phyloP scores from a whole-genome alignment of 2,329 filamentous ascomycete genomes.

The Aspergillus candidus region DNA sequence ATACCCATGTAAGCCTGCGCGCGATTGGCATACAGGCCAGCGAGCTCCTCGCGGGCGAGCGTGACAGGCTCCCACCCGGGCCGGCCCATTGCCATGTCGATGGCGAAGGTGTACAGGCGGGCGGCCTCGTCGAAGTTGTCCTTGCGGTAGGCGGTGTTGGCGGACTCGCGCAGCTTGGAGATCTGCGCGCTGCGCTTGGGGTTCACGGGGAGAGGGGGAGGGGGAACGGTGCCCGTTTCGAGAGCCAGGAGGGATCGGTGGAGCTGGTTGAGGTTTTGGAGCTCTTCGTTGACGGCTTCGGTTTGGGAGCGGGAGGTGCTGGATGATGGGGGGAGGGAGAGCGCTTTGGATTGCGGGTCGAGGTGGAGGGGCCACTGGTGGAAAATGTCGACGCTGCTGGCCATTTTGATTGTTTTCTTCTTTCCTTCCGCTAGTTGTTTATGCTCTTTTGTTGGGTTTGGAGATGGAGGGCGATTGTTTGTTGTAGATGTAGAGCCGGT shows the following conservation, averaged over 20 bases:
- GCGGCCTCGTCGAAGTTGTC: conserved; percentile 67
- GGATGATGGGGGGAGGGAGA: conserved; percentile 50
- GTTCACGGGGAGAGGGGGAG: conserved; percentile 84
- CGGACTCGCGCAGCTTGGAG: conserved; percentile 81
- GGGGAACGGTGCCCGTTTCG: conserved; percentile 62
- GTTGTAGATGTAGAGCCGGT: neutral
- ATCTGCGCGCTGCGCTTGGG: conserved; percentile 85
- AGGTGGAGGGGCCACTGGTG: conserved; percentile 74
- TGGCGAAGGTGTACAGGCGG: conserved; percentile 74
- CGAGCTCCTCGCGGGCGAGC: conserved; percentile 77
- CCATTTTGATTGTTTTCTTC: conserved; percentile 16
- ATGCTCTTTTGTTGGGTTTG: neutral
- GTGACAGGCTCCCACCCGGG: conserved; percentile 84
- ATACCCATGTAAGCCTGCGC: conserved; percentile 84
- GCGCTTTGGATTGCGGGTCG: conserved; percentile 73
- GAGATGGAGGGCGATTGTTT: neutral
- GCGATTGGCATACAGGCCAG: conserved; percentile 74
- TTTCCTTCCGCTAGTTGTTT: too few relatives aligned
- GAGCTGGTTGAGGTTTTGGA: conserved; percentile 69
- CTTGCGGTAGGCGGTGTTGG: conserved; percentile 78
- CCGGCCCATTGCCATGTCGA: conserved; percentile 78
- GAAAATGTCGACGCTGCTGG: conserved; percentile 48
- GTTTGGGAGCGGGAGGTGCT: conserved; percentile 40
- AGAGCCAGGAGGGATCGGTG: conserved; percentile 66
- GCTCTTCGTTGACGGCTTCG: conserved; percentile 55